Percentiles rank a stretch among this genome's conserved stretches.
These are phyloP conservation scores for Lactarius sp. DNA, from an alignment of 768 basidiomycete species.

Conservation along the genomic window DNA sequence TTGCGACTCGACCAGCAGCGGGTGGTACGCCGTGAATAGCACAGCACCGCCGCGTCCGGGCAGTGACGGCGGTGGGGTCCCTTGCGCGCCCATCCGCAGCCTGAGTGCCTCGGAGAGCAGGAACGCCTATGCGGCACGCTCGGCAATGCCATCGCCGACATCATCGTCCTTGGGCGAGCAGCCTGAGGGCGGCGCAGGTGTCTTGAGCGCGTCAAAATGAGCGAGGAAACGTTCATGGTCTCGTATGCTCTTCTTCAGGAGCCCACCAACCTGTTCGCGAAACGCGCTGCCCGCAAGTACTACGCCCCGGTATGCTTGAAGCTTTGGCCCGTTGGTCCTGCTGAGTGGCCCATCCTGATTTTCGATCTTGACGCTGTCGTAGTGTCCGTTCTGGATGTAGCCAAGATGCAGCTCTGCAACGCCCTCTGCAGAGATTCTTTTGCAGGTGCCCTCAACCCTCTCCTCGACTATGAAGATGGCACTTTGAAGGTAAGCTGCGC, in stretches of 20 bases:
- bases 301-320: conserved; percentile 55
- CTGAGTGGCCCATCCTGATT: conserved; percentile 80
- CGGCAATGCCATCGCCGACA: conserved; percentile 38
- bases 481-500: conserved; percentile 77
- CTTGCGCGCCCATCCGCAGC: conserved; percentile 56
- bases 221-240: conserved; percentile 82
- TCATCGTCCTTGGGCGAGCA: neutral
- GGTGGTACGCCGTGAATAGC: too few species aligned
- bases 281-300: conserved; percentile 48
- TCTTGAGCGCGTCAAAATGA: conserved; percentile 74
- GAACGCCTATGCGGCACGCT: conserved; percentile 62
- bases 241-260: conserved; percentile 70
- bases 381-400: conserved; percentile 67
- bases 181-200: conserved; percentile 25
- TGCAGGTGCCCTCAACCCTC: conserved; percentile 65
- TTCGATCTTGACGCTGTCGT: conserved; percentile 80
- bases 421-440: conserved; percentile 55
- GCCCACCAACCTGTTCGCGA: conserved; percentile 52
- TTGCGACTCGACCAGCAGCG: too few species aligned
- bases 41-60: too few species aligned
- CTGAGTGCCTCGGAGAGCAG: conserved; percentile 62
- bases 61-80: too few species aligned
- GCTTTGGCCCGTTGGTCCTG: conserved; percentile 49
- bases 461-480: conserved; percentile 71
- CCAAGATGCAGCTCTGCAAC: conserved; percentile 67